A percentile compares a stretch with the other conserved stretches of the same genome.
Conservation (phyloP, 495 filamentous ascomycete genomes). For the Aspergillus nanangensis region DNA sequence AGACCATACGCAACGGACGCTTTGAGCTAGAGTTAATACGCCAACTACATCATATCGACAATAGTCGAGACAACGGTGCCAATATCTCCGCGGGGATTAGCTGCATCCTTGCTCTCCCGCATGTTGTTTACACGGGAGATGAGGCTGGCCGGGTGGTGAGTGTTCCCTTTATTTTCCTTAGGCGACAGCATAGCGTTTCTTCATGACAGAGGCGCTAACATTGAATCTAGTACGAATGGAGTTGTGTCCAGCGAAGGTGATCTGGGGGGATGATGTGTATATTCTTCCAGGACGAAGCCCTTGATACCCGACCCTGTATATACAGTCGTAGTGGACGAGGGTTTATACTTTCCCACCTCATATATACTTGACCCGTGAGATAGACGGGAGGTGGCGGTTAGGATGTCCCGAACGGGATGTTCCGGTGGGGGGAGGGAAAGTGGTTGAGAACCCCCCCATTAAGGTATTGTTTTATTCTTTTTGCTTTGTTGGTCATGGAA, state of each 20-base stretch:
- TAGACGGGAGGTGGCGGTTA: constrained; percentile 2
- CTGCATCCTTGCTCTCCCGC: constrained; percentile 77
- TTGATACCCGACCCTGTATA: background rate
- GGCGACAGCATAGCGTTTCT: too few species aligned
- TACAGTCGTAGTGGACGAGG: too few species aligned
- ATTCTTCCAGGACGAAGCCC: too few species aligned
- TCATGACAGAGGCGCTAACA: constrained; percentile 16
- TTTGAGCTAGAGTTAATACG: constrained; percentile 65
- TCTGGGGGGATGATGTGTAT: background rate
- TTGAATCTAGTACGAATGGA: constrained; percentile 74
- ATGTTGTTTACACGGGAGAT: constrained; percentile 88
- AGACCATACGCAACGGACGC: constrained; percentile 41
- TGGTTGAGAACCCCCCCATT: too few species aligned
- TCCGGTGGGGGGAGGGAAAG: background rate
- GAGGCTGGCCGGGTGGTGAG: constrained; percentile 78
- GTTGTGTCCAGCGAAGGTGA: constrained; percentile 63
- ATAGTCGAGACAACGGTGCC: constrained; percentile 62
- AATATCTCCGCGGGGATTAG: constrained; percentile 83
- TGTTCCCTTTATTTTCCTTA: constrained; percentile 10
- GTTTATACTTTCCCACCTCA: too few species aligned
- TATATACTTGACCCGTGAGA: background rate
- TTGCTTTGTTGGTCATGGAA: background rate
- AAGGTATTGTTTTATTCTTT: background rate
- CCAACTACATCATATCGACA: constrained; percentile 78
- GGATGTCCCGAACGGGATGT: constrained; percentile 1